phyloP scores from a whole-genome alignment of 1,139 yeast genomes.

The Taphrina deformans region DNA sequence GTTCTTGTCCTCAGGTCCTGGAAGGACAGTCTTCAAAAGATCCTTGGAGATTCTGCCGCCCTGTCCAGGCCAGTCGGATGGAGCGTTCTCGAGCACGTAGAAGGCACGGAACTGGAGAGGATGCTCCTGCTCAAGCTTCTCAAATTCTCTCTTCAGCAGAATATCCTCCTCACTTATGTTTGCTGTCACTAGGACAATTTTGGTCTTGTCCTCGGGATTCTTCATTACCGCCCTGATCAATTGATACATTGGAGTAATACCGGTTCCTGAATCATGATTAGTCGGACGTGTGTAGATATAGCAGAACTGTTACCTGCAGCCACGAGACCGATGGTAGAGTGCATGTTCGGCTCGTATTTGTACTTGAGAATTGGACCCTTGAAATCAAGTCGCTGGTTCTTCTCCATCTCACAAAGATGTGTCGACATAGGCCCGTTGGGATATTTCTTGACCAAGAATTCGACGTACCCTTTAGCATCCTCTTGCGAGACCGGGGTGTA shows the following conservation, averaged over 20 bases:
- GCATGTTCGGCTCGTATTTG: slow-evolving; percentile 87
- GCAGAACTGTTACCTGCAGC: slow-evolving; percentile 68
- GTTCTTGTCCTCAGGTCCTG: slow-evolving; percentile 61
- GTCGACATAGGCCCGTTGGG: slow-evolving; percentile 79
- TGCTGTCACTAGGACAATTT: slow-evolving; percentile 77
- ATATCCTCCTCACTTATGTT: slow-evolving; percentile 74
- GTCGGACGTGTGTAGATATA: neutral
- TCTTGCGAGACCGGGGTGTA: slow-evolving; percentile 86
- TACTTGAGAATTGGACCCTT: slow-evolving; percentile 94
- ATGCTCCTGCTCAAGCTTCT: slow-evolving; percentile 59
- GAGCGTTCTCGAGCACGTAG: slow-evolving; percentile 75
- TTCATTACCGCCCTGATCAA: slow-evolving; percentile 66
- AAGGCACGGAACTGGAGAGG: slow-evolving; percentile 75
- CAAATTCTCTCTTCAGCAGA: slow-evolving; percentile 73
- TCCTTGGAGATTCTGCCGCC: slow-evolving; percentile 75
- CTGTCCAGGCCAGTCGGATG: slow-evolving; percentile 55
- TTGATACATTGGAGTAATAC: slow-evolving; percentile 89
- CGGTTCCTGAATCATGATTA: slow-evolving; percentile 49
- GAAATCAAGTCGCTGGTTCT: slow-evolving; percentile 79
- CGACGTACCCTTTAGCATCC: slow-evolving; percentile 69
- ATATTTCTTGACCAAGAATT: slow-evolving; percentile 81
- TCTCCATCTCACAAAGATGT: slow-evolving; percentile 70
- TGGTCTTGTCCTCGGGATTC: slow-evolving; percentile 82
- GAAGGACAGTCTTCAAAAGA: slow-evolving; percentile 54
- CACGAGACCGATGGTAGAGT: slow-evolving; percentile 72